Evolutionary conservation across 257 asterid genomes (phyloP).

Genomic region (Fraxinus americana): DNA sequence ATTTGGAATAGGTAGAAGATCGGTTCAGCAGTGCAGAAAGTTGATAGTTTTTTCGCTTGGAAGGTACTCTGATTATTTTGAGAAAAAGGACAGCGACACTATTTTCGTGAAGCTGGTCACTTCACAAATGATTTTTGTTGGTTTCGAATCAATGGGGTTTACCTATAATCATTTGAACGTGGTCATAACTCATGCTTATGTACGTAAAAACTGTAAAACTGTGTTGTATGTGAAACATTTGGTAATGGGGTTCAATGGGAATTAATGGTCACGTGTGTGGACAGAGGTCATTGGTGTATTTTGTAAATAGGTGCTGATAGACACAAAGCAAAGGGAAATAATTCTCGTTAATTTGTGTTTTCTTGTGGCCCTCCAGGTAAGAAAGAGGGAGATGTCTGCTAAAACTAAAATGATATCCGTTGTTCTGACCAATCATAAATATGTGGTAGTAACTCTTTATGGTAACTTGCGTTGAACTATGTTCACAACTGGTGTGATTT

Average conservation of each 20-base stretch:
- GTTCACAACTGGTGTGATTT: neutral
- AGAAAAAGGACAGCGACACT: neutral
- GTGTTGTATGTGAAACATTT: neutral
- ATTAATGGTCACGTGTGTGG: neutral
- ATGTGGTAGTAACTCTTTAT: neutral
- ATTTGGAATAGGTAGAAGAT: neutral
- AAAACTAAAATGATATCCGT: neutral
- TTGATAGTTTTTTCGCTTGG: neutral
- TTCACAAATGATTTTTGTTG: neutral
- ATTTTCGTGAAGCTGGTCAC: neutral
- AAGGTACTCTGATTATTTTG: neutral
- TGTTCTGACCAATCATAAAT: neutral
- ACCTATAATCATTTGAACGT: neutral
- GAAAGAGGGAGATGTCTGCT: neutral
- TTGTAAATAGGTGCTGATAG: neutral
- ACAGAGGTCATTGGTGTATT: neutral
- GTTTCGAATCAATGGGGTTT: neutral
- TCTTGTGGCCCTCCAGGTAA: neutral
- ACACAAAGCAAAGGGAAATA: neutral
- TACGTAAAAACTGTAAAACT: neutral
- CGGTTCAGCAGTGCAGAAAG: constrained; percentile 1
- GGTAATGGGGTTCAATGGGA: neutral
- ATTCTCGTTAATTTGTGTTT: neutral
- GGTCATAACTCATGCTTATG: neutral
- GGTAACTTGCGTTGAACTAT: constrained; percentile 3